These are phyloP conservation scores for Fulvia fulva DNA, from an alignment of 2,329 filamentous ascomycete species.

Conservation along the genomic window DNA sequence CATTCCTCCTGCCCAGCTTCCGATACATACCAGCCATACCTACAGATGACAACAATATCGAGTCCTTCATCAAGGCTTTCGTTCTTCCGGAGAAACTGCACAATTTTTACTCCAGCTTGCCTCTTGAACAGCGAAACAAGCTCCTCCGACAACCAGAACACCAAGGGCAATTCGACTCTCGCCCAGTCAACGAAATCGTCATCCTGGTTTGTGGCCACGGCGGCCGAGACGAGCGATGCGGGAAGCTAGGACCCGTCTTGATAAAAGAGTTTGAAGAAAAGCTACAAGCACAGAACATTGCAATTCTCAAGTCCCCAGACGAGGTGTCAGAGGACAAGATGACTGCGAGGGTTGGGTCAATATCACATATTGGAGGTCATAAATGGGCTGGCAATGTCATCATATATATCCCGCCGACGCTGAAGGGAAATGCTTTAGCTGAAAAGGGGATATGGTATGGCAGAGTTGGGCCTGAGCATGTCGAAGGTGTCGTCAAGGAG, in stretches of 20 bases:
- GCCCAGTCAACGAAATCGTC: constrained; percentile 63
- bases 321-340: constrained; percentile 23
- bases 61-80: constrained; percentile 59
- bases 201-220: constrained; percentile 87
- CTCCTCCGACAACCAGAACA: constrained; percentile 47
- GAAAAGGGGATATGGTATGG: constrained; percentile 81
- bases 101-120: constrained; percentile 54
- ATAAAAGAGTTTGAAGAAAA: constrained; percentile 64
- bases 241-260: constrained; percentile 71
- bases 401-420: constrained; percentile 65
- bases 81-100: constrained; percentile 62
- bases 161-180: constrained; percentile 51
- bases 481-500: constrained; percentile 70
- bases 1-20: constrained; percentile 78
- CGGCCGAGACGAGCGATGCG: constrained; percentile 76
- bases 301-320: constrained; percentile 39
- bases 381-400: constrained; percentile 85
- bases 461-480: constrained; percentile 68
- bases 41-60: constrained; percentile 52
- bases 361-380: constrained; percentile 79
- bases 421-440: constrained; percentile 53
- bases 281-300: constrained; percentile 48
- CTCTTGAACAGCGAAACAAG: constrained; percentile 48
- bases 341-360: constrained; percentile 61
- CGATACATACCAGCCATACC: constrained; percentile 72